phyloP scores from a whole-genome alignment of 2,329 filamentous ascomycete species.

The Beauveria medogensis region DNA sequence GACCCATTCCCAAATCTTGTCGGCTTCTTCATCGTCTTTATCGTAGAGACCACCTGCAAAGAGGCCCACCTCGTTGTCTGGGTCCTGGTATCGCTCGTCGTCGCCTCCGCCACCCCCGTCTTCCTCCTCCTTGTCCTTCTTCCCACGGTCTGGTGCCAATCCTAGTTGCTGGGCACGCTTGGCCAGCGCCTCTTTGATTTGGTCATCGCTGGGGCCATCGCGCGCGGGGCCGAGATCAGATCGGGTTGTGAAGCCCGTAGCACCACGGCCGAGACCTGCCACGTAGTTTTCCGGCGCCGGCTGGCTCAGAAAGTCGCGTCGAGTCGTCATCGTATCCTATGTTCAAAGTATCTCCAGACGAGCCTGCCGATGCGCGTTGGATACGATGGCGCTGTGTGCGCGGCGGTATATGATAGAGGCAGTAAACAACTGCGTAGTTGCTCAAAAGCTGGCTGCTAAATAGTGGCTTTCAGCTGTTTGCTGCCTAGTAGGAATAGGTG shows the following conservation, averaged over 20 bases:
- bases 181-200: constrained; percentile 94
- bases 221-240: constrained; percentile 92
- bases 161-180: constrained; percentile 86
- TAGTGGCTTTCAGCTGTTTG: background rate
- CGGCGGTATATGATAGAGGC: background rate
- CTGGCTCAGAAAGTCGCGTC: constrained; percentile 82
- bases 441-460: background rate
- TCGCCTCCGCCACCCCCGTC: constrained; percentile 68
- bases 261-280: constrained; percentile 92
- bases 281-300: constrained; percentile 83
- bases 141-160: constrained; percentile 56
- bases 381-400: background rate
- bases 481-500: background rate
- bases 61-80: constrained; percentile 91
- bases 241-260: constrained; percentile 94
- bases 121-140: constrained; percentile 57
- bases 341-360: background rate
- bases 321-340: constrained; percentile 41
- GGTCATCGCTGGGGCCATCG: constrained; percentile 92
- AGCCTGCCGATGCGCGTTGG: background rate
- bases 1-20: constrained; percentile 89
- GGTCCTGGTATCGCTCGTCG: constrained; percentile 83
- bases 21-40: constrained; percentile 94
- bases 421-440: background rate
- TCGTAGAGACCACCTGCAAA: constrained; percentile 96